A percentile compares a stretch with the other conserved stretches of the same genome.
Evolutionary conservation across 805 yeast species (phyloP).

Genomic region (Pichia eremophila): DNA sequence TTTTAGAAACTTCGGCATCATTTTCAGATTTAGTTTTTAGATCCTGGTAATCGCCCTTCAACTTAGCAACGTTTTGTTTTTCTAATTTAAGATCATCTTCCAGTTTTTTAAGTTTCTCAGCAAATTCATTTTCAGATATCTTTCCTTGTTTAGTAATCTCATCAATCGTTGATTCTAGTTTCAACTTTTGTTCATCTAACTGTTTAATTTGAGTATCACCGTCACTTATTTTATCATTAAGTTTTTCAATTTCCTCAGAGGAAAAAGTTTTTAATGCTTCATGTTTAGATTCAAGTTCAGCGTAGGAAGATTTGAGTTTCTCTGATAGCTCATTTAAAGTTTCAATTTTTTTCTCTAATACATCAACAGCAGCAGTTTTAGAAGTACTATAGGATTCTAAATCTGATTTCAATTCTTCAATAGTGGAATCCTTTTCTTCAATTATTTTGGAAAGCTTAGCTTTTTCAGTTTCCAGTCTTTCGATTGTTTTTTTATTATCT

Average conservation of each 20-base stretch:
- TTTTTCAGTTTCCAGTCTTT: neutral
- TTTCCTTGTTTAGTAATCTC: neutral
- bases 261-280: neutral
- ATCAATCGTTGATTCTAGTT: neutral
- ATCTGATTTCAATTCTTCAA: conserved; percentile 1
- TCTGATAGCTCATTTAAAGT: neutral
- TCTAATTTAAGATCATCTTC: neutral
- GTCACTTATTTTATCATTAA: neutral
- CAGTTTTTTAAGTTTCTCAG: neutral
- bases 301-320: conserved; percentile 1
- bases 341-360: neutral
- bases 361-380: neutral
- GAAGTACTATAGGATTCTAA: neutral
- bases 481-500: neutral
- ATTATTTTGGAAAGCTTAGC: neutral
- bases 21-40: too few relatives aligned
- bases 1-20: too few relatives aligned
- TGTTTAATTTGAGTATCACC: neutral
- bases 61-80: too few relatives aligned
- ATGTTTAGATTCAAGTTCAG: neutral
- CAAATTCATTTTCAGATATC: neutral
- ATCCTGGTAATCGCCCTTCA: too few relatives aligned
- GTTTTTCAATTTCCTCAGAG: neutral
- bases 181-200: neutral
- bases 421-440: neutral